These are phyloP conservation scores for Pleomassaria siparia DNA, from an alignment of 2,329 filamentous ascomycete genomes.

Conservation along the genomic window DNA sequence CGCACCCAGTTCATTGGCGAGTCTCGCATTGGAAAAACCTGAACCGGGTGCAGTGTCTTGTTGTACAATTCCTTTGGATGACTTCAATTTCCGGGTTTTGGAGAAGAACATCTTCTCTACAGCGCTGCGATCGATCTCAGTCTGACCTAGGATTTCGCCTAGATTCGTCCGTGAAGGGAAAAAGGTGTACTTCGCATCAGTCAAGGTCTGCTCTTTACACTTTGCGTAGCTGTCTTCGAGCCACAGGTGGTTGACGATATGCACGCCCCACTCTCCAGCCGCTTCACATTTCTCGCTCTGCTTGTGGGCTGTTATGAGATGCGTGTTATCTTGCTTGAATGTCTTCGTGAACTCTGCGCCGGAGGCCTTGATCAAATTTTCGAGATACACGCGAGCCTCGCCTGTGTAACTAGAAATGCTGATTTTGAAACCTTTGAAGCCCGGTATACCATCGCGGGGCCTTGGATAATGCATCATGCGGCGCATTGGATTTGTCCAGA, in stretches of 20 bases:
- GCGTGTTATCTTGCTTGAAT: conserved; percentile 92
- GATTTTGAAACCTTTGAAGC: conserved; percentile 75
- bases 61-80: conserved; percentile 20
- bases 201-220: conserved; percentile 73
- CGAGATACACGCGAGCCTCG: conserved; percentile 88
- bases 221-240: conserved; percentile 95
- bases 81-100: conserved; percentile 28
- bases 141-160: conserved; percentile 89
- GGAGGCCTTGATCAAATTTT: conserved; percentile 82
- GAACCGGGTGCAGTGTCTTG: conserved; percentile 20
- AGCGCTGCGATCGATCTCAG: conserved; percentile 71
- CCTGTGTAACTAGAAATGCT: conserved; percentile 96
- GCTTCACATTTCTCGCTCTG: conserved; percentile 92
- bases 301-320: conserved; percentile 87
- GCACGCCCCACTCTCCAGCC: conserved; percentile 86
- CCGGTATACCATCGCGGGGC: conserved; percentile 73
- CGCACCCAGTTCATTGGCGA: conserved; percentile 20
- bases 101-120: conserved; percentile 69
- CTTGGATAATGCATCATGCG: conserved; percentile 89
- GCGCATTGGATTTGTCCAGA: conserved; percentile 82
- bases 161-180: conserved; percentile 90
- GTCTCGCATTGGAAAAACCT: conserved; percentile 16
- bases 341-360: conserved; percentile 93
- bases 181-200: conserved; percentile 75
- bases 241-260: conserved; percentile 94